Evolutionary conservation across 257 asterid genomes (phyloP).

Genomic region (Solanum pennellii): DNA sequence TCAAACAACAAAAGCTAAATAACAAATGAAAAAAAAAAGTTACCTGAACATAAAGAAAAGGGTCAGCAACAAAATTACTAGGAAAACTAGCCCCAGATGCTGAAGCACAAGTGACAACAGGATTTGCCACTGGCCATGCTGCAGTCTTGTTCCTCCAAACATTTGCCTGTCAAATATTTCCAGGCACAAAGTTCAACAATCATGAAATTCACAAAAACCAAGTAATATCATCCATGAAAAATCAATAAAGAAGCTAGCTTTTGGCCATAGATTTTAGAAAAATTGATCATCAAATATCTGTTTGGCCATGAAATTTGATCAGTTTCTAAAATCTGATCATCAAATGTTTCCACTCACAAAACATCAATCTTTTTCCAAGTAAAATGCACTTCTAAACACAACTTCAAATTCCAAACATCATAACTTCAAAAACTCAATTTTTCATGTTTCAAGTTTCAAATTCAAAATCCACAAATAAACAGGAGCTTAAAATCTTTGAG

Average conservation of each 20-base stretch:
- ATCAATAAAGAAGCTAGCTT: neutral
- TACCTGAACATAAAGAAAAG: constrained; percentile 75
- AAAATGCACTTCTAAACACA: neutral
- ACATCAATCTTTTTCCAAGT: neutral
- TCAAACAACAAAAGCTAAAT: neutral
- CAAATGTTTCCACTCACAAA: neutral
- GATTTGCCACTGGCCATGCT: constrained; percentile 97
- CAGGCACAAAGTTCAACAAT: neutral
- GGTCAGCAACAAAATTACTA: constrained; percentile 93
- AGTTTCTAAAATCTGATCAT: neutral
- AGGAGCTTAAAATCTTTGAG: neutral
- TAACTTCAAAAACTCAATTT: neutral
- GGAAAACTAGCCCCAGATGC: constrained; percentile 78
- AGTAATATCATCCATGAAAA: neutral
- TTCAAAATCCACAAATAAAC: neutral
- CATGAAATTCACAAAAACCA: neutral
- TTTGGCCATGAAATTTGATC: neutral
- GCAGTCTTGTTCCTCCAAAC: constrained; percentile 54
- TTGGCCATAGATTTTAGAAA: neutral
- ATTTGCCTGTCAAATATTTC: constrained; percentile 46
- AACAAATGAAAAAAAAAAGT: neutral
- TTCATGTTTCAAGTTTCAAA: neutral
- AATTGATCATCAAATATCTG: neutral
- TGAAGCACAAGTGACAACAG: constrained; percentile 85
- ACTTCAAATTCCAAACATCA: neutral